Base-by-base conservation (phyloP, 441 rosid genomes). In the Pelargonium fulgidum region DNA sequence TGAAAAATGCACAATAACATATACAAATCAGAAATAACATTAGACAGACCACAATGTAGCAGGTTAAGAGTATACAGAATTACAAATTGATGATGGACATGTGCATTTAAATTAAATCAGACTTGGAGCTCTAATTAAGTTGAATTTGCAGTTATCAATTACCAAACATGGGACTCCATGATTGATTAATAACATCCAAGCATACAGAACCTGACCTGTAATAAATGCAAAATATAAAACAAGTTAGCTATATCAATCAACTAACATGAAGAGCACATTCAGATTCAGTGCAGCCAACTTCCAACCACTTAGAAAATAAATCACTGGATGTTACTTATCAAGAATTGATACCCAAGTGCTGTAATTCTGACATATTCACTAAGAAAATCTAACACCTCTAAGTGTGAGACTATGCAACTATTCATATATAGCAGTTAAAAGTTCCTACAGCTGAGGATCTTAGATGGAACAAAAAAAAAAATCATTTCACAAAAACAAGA, bases 101-200 rank as follows among this genome's bases (percentile, higher is more conserved):
- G 42, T 7, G 64, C 6, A 52, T 16, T 16, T 16, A 14, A 45
- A 24, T 11, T 24, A 65, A 54, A 44, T 2, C 45, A 4, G 14
- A 47, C 5, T 64, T 12, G 10, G 26, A 56, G 52, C 16, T 33
- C 10, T 65, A 76, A 59, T 36, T 5, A 66, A 56, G 26, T 19
- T 42, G 39, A 26, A 44, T 42, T 66, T 59, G 29, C 9, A 20
- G 61, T 33, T 71, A 58, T 64, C 39, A 69, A 73, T 84, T 81
- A 88, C 94, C 89, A 73, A 88, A 86, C 91, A 88, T 86, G 65
- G 94, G 94, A 80, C 91, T 88, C 94, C 94, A 88, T 50, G 91
- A 86, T 62, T 88, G 91, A 76, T 86, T 88, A 77, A 88, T 88
- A 42, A 88, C 89, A 74, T 88, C 94, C 85, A 86, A 81, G 83